A percentile compares a stretch with the other conserved stretches of the same genome.
Evolutionary conservation across 2,329 filamentous ascomycete genomes (phyloP).

Genomic region (Aspergillus ruber): DNA sequence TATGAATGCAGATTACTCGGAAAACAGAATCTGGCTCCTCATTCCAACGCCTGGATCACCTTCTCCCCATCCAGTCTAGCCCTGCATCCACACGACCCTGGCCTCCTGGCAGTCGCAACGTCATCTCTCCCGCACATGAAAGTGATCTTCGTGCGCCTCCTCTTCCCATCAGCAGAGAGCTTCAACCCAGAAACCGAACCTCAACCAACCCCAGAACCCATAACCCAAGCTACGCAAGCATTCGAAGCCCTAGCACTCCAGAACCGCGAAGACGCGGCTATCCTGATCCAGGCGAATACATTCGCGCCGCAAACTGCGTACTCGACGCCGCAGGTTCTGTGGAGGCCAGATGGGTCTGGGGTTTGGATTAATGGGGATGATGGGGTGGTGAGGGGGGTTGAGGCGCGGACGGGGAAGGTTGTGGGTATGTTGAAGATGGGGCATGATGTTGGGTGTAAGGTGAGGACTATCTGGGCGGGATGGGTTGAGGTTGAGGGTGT

Average conservation of each 20-base stretch:
- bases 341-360: conserved; percentile 56
- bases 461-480: conserved; percentile 54
- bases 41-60: conserved; percentile 58
- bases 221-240: conserved; percentile 48
- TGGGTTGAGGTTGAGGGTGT: conserved; percentile 25
- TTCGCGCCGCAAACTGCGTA: conserved; percentile 59
- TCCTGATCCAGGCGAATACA: conserved; percentile 54
- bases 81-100: conserved; percentile 49
- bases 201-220: conserved; percentile 5
- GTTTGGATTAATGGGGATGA: conserved; percentile 62
- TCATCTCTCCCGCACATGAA: conserved; percentile 58
- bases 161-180: conserved; percentile 40
- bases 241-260: conserved; percentile 46
- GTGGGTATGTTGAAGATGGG: conserved; percentile 43
- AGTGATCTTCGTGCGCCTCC: conserved; percentile 52
- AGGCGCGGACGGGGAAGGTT: conserved; percentile 53
- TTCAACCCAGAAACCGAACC: conserved; percentile 10
- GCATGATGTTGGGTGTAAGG: conserved; percentile 53
- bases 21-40: conserved; percentile 55
- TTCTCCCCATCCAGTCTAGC: conserved; percentile 56
- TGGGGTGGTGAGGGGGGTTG: conserved; percentile 55
- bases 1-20: conserved; percentile 41
- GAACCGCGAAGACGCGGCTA: conserved; percentile 54
- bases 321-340: conserved; percentile 55
- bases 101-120: conserved; percentile 54